Base-by-base conservation (phyloP, 2,329 filamentous ascomycete genomes). In the Xylaria sp. region DNA sequence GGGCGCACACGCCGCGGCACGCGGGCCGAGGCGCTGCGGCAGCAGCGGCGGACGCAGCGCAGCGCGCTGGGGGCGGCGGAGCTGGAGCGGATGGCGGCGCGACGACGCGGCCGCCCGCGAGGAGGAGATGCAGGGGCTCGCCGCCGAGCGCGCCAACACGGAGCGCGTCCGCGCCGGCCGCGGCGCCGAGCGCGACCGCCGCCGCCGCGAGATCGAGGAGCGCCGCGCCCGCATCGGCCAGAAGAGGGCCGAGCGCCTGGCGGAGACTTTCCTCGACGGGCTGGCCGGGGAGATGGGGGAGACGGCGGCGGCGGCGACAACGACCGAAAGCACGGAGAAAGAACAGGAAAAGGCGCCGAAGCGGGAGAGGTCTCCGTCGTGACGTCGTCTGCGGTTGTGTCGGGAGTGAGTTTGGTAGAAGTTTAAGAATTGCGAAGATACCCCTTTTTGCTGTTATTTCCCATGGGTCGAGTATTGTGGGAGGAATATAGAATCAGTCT, bases 1-100 rank as follows among this genome's bases (percentile, higher is more conserved):
- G 94, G 94, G 2, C 87, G 94, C n/a, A 82, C 87, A 13, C 80
- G 92, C 2, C 84, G 77, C 40, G 90, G 88, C 17, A 93, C 90
- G 0, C 82, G 82, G 44, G 82, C 85, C 4, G 84, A 94, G 58
- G 86, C 83, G 16, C 81, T 84, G 39, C 81, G 81, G 6, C 80
- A 89, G 62, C 81, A 88, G 61, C 81, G 84, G 11, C 76, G 79
- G 38, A 79, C 72, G 34, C 64, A 74, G 18, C 82, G 83, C 49
- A 77, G 81, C 7, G 74, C 80, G 1, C 71, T 82, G 2, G 79
- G 81, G 18, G 77, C 79, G 2, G 78, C 85, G 48, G 85, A 89
- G 59, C 78, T 89, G 2, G 88, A 88, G 63, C 76, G 78, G 58
- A 88, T 91, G 77, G 84, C 85, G 11, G 90, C 87, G 22, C 79